Percentiles rank a stretch among this genome's conserved stretches.
Conservation (phyloP, 2,329 filamentous ascomycete genomes). For the Aspergillus sergii region DNA sequence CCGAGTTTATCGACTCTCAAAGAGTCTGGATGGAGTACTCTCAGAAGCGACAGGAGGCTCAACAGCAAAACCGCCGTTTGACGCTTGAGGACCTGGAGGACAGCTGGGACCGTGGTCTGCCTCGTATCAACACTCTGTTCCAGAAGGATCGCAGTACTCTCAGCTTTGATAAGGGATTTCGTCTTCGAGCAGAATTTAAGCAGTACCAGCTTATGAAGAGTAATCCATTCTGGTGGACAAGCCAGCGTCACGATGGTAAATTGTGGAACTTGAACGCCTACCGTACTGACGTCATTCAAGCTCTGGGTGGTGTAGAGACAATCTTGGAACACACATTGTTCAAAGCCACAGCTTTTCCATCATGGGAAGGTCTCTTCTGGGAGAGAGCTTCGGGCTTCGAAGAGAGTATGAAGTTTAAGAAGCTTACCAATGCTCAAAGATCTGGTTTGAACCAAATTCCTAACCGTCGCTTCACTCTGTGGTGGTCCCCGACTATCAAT, state of each 20-base stretch:
- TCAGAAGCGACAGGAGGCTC: constrained; percentile 94
- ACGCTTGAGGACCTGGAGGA: constrained; percentile 97
- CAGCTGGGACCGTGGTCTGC: constrained; percentile 96
- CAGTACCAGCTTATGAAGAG: constrained; percentile 98
- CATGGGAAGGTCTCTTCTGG: constrained; percentile 97
- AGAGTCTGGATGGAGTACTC: constrained; percentile 99
- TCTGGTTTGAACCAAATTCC: constrained; percentile 98
- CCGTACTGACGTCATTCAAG: constrained; percentile 94
- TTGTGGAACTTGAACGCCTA: constrained; percentile 97
- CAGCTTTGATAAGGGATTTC: constrained; percentile 98
- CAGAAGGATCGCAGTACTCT: constrained; percentile 97
- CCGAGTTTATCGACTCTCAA: constrained; percentile 98
- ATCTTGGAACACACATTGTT: constrained; percentile 96
- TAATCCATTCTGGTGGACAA: constrained; percentile 99
- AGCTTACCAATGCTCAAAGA: constrained; percentile 93
- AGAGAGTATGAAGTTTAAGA: constrained; percentile 92
- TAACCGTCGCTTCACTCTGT: constrained; percentile 95
- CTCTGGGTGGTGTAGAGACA: constrained; percentile 92
- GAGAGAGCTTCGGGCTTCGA: constrained; percentile 66
- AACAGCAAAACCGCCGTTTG: constrained; percentile 92
- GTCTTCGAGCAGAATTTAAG: constrained; percentile 94
- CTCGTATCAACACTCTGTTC: constrained; percentile 97
- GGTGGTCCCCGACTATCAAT: constrained; percentile 96
- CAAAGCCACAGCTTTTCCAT: constrained; percentile 94
- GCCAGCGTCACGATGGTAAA: constrained; percentile 94